Percentiles rank a stretch among this genome's conserved stretches.
phyloP scores from a whole-genome alignment of 2,329 filamentous ascomycete species.

The Pseudophaeomoniella oleicola region DNA sequence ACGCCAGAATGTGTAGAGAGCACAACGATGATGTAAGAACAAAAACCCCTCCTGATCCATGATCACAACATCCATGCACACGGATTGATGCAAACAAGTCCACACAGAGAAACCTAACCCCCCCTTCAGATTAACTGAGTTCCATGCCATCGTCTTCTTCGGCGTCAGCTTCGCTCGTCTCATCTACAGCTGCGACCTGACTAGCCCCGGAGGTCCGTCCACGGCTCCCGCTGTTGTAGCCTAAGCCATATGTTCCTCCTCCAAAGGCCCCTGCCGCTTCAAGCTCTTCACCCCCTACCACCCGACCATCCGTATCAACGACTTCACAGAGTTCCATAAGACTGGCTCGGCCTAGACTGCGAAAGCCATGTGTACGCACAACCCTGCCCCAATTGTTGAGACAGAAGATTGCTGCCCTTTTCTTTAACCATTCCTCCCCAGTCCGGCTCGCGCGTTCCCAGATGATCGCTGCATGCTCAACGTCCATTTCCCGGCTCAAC shows the following conservation, averaged over 20 bases:
- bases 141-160: constrained; percentile 34
- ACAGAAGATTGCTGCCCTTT: constrained; percentile 75
- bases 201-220: constrained; percentile 11
- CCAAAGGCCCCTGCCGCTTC: constrained; percentile 42
- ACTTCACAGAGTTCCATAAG: constrained; percentile 88
- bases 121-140: constrained; percentile 16
- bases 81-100: too few relatives aligned
- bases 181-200: constrained; percentile 11
- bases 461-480: constrained; percentile 86
- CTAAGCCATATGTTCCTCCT: constrained; percentile 27
- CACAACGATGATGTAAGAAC: too few relatives aligned
- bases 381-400: constrained; percentile 90
- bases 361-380: constrained; percentile 77
- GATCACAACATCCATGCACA: too few relatives aligned
- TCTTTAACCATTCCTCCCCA: constrained; percentile 84
- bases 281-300: constrained; percentile 76
- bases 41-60: too few relatives aligned
- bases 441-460: constrained; percentile 90
- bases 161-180: constrained; percentile 18
- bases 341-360: constrained; percentile 60
- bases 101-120: too few relatives aligned
- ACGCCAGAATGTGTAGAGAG: too few relatives aligned
- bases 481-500: constrained; percentile 77
- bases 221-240: constrained; percentile 16
- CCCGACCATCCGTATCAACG: constrained; percentile 80